Evolutionary conservation across 2,329 filamentous ascomycete genomes (phyloP).

Genomic region (Aspergillus pseudonomiae): DNA sequence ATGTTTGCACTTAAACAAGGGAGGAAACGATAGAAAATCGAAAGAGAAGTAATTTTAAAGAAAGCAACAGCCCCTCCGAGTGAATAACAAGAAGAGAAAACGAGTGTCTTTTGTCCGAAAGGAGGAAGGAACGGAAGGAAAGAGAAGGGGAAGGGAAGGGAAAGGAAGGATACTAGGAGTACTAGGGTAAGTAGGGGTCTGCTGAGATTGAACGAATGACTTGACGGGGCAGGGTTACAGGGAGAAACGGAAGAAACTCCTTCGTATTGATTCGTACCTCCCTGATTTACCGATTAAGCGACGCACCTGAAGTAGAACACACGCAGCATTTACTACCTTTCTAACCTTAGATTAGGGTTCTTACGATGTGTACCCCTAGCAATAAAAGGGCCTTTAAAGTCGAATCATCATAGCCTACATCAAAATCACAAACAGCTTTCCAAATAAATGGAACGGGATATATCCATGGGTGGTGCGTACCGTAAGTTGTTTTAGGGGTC

Average conservation of each 20-base stretch:
- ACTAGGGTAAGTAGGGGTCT: conserved; percentile 2
- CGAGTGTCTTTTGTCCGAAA: conserved; percentile 16
- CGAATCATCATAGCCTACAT: background rate
- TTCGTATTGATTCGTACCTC: conserved; percentile 2
- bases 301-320: conserved; percentile 4
- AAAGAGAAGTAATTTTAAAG: background rate
- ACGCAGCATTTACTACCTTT: background rate
- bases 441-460: background rate
- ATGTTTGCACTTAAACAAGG: background rate
- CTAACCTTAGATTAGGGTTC: background rate
- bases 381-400: background rate
- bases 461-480: conserved; percentile 1
- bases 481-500: conserved; percentile 2
- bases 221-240: conserved; percentile 3
- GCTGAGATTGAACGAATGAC: conserved; percentile 7
- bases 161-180: conserved; percentile 11
- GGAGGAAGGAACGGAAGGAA: conserved; percentile 13
- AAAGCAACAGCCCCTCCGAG: conserved; percentile 9
- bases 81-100: conserved; percentile 13
- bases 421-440: background rate
- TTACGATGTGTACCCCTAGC: background rate
- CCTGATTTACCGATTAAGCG: conserved; percentile 10
- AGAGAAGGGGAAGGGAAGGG: conserved; percentile 14
- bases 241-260: conserved; percentile 8
- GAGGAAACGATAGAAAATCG: background rate